Evolutionary conservation across 768 basidiomycete genomes (phyloP).

Genomic region (Suillus bovinus): DNA sequence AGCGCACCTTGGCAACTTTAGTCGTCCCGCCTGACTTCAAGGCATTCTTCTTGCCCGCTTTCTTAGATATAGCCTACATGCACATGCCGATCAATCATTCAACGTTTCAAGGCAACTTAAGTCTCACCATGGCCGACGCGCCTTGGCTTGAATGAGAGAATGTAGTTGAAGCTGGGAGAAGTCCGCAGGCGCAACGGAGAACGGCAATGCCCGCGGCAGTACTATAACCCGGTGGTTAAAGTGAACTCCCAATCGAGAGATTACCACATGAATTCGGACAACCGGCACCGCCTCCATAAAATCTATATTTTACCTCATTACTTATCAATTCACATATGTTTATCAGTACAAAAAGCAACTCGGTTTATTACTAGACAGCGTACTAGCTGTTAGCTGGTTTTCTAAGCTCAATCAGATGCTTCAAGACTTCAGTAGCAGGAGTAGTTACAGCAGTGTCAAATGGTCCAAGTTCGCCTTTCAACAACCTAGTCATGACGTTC

Average conservation of each 20-base stretch:
- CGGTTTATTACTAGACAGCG: not conserved
- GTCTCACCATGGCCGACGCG: constrained; percentile 3
- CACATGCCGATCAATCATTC: not conserved
- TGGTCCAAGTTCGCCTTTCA: constrained; percentile 42
- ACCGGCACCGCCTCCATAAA: not conserved
- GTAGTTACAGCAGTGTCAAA: constrained; percentile 40
- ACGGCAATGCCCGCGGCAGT: constrained; percentile 4
- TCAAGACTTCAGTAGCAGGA: constrained; percentile 54
- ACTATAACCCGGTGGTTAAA: not conserved
- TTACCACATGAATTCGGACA: not conserved
- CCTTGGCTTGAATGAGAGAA: constrained; percentile 6
- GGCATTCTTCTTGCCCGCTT: constrained; percentile 83
- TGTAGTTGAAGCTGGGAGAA: not conserved
- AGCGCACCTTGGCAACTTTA: constrained; percentile 76
- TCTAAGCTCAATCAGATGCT: constrained; percentile 35
- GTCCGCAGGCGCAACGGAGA: constrained; percentile 1
- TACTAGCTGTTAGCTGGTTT: not conserved
- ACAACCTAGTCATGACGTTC: constrained; percentile 48
- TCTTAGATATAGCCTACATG: constrained; percentile 80
- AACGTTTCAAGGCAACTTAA: not conserved
- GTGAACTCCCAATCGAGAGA: not conserved
- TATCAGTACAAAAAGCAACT: not conserved
- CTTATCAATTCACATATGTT: not conserved
- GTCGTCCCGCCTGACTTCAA: constrained; percentile 55
- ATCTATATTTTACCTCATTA: not conserved